phyloP scores from a whole-genome alignment of 2,329 filamentous ascomycete genomes.

The Talaromyces verruculosus region DNA sequence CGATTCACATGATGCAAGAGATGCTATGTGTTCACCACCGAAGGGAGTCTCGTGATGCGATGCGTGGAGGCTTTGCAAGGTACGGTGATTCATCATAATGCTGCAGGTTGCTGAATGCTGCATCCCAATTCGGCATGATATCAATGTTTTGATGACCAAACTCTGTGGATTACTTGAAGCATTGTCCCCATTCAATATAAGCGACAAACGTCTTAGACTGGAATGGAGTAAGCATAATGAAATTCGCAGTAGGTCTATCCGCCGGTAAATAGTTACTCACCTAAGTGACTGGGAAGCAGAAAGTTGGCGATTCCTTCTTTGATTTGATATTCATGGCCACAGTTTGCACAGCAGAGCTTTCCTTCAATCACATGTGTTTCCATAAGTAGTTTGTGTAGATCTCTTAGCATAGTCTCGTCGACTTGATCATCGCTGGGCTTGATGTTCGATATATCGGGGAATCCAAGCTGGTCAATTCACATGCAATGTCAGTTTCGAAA shows the following conservation, averaged over 20 bases:
- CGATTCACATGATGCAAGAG: background rate
- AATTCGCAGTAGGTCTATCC: background rate
- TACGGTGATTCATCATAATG: background rate
- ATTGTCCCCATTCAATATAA: background rate
- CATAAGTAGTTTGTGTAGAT: constrained; percentile 77
- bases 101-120: background rate
- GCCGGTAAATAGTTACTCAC: constrained; percentile 25
- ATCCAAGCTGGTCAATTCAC: constrained; percentile 63
- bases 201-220: constrained; percentile 5
- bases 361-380: constrained; percentile 90
- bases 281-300: constrained; percentile 86
- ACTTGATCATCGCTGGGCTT: constrained; percentile 64
- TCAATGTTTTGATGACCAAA: background rate
- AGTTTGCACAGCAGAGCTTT: constrained; percentile 84
- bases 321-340: constrained; percentile 89
- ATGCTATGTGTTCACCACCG: background rate
- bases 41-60: background rate
- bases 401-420: constrained; percentile 69
- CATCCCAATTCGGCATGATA: background rate
- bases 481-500: constrained; percentile 1
- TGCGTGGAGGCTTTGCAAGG: background rate
- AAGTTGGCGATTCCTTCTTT: constrained; percentile 98
- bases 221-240: background rate
- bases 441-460: constrained; percentile 67
- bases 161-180: background rate